These are phyloP conservation scores for Ogataea saltuana DNA, from an alignment of 805 yeast species.

Conservation along the genomic window DNA sequence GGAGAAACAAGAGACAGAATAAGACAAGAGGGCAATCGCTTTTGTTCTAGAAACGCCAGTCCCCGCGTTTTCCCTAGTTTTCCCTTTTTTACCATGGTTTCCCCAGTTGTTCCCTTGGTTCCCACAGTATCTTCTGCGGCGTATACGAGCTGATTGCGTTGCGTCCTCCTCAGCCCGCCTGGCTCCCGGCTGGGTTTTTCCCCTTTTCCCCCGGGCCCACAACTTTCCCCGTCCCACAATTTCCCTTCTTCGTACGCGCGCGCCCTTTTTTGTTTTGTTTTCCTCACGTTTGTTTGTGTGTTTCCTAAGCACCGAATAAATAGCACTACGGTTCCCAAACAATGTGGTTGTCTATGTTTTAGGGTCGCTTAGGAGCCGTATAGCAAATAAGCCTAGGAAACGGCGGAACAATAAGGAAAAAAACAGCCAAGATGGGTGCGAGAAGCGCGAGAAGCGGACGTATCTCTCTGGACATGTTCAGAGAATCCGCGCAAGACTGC, in stretches of 20 bases:
- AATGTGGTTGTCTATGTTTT: not conserved
- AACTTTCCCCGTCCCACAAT: too few relatives aligned
- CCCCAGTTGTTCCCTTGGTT: not conserved
- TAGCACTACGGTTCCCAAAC: not conserved
- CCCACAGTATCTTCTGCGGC: too few relatives aligned
- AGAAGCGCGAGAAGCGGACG: slow-evolving; percentile 2
- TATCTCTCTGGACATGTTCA: slow-evolving; percentile 7
- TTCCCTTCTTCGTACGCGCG: not conserved
- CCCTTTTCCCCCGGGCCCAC: not conserved
- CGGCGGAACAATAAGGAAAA: not conserved
- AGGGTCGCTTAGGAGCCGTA: not conserved
- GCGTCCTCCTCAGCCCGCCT: too few relatives aligned
- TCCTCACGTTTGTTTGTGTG: not conserved
- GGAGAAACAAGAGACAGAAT: too few relatives aligned
- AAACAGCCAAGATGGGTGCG: slow-evolving; percentile 3
- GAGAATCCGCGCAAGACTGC: slow-evolving; percentile 6
- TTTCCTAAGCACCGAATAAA: not conserved
- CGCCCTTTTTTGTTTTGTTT: not conserved
- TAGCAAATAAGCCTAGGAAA: not conserved
- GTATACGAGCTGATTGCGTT: too few relatives aligned
- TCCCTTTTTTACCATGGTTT: not conserved
- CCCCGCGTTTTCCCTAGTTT: too few relatives aligned
- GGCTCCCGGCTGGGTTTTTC: not conserved
- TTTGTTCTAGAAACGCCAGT: not conserved
- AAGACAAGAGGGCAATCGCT: too few relatives aligned